Conservation (phyloP, 345 rosid genomes). For the Eucalyptus microcorys region DNA sequence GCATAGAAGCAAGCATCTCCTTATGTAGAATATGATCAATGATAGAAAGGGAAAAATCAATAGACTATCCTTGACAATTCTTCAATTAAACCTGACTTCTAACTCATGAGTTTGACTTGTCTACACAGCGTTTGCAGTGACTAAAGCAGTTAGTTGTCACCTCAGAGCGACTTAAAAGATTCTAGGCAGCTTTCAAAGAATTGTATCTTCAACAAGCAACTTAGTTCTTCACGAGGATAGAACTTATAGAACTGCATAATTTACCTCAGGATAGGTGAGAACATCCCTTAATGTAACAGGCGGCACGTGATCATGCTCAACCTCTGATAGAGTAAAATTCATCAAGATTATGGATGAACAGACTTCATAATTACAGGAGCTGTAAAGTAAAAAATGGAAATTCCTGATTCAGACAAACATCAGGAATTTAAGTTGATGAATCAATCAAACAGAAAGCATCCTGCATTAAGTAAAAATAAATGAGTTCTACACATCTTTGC, state of each 20-base stretch:
- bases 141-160: not conserved
- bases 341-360: not conserved
- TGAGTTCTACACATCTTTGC: not conserved
- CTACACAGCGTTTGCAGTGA: not conserved
- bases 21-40: not conserved
- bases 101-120: not conserved
- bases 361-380: not conserved
- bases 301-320: conserved; percentile 26
- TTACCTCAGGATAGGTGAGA: conserved; percentile 54
- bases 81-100: not conserved
- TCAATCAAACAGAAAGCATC: not conserved
- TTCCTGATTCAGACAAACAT: not conserved
- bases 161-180: not conserved
- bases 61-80: not conserved
- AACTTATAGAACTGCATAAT: not conserved
- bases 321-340: conserved; percentile 28
- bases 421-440: not conserved
- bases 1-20: not conserved
- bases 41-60: not conserved
- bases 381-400: not conserved
- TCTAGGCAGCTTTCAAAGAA: not conserved
- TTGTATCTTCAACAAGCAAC: not conserved
- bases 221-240: not conserved
- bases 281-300: conserved; percentile 67
- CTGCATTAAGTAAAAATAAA: not conserved